Base-by-base conservation (phyloP, 1,284 basidiomycete genomes). In the Inonotus hispidus region DNA sequence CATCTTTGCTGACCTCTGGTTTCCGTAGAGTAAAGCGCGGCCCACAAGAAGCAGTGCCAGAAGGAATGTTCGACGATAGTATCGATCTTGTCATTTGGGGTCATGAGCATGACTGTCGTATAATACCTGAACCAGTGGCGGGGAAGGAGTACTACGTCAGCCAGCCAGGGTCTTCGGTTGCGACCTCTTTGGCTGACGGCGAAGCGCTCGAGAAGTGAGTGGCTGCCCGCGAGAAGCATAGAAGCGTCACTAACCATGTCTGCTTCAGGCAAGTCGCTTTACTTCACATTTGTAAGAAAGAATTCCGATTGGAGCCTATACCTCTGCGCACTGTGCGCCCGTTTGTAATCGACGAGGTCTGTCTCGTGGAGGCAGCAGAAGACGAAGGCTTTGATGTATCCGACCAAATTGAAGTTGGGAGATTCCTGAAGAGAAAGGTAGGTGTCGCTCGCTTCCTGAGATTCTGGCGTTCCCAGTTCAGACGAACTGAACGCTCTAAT, bases 71-170 rank as follows among this genome's bases (percentile, higher is more conserved):
- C 68, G 96, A 98, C 70, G 93, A 99, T 70, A 92, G 88, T 67
- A 82, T 98, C 61, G 87, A 97, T 69, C 81, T 99, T 3, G 92
- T 99, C 7, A 80, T 99, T 0, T 99, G 96, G 96, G 96, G 97
- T 1, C 97, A 99, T 71, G 97, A 99, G 72, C 97, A 99, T 71
- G 96, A 99, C 72, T 98, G 95, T 71, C 84, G 93, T 27, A 94
- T 98, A 63, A 78, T 84, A 1, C 96, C 96, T 0, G 93, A 98
- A 70, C 80, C 85, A 1, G 95, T 99, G 4, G 87, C 92, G 3
- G 95, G 92, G 7, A 96, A 97, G 73, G 80, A 82, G 3, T 99
- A 99, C 75, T 87, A 84, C 68, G 95, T 99, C 69, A 85, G 88
- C 0, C 97, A 99, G 71, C 97, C 97, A 1, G 97, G 97, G 1